Percentiles rank a stretch among this genome's conserved stretches.
Evolutionary conservation across 768 basidiomycete species (phyloP).

Genomic region (Lactarius quietus): DNA sequence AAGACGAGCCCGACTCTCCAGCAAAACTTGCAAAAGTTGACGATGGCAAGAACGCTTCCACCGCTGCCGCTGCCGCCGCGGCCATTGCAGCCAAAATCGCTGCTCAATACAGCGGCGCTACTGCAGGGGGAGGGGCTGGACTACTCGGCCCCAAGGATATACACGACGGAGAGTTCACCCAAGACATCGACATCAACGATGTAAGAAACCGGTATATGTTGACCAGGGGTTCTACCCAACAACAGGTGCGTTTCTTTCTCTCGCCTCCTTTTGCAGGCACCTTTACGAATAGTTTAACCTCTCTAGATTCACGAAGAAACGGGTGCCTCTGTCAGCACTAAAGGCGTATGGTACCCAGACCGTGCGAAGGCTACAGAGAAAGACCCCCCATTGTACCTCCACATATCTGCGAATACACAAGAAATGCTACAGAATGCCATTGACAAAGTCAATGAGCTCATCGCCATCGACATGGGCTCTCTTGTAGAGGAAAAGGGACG

Average conservation of each 20-base stretch:
- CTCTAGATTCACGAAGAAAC: conserved; percentile 85
- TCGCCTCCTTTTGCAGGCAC: neutral
- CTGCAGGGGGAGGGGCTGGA: conserved; percentile 37
- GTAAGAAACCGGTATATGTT: conserved; percentile 90
- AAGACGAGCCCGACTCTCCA: conserved; percentile 42
- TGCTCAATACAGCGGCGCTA: conserved; percentile 63
- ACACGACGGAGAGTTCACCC: conserved; percentile 76
- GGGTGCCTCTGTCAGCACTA: conserved; percentile 88
- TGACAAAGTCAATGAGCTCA: conserved; percentile 69
- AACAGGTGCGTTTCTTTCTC: conserved; percentile 57
- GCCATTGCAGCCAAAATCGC: conserved; percentile 96
- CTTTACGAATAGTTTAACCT: too few species aligned
- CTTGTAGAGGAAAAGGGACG: conserved; percentile 74
- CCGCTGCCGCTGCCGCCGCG: conserved; percentile 73
- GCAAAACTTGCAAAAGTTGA: conserved; percentile 45
- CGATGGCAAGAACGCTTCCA: conserved; percentile 59
- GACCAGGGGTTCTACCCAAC: conserved; percentile 90
- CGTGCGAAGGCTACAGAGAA: conserved; percentile 84
- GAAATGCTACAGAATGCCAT: conserved; percentile 65
- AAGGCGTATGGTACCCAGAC: conserved; percentile 97
- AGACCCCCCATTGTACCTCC: conserved; percentile 91
- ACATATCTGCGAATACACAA: conserved; percentile 74
- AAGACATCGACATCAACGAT: conserved; percentile 97
- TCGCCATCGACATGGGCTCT: conserved; percentile 71
- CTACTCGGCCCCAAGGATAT: conserved; percentile 53